A percentile compares a stretch with the other conserved stretches of the same genome.
phyloP scores from a whole-genome alignment of 768 basidiomycete species.

The Mycena maculata region DNA sequence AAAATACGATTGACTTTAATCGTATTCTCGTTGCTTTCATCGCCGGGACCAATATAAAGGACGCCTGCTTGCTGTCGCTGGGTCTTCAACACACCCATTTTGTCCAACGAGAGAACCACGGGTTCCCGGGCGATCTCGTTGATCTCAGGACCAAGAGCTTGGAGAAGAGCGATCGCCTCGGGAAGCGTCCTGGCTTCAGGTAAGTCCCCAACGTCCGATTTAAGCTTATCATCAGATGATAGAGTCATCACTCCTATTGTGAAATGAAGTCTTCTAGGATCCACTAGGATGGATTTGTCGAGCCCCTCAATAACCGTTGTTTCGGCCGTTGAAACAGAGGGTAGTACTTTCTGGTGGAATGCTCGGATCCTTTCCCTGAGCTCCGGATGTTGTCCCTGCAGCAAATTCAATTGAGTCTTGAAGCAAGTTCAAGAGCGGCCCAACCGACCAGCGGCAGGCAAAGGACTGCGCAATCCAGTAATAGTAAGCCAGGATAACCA shows the following conservation, averaged over 20 bases:
- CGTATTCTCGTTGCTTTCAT: conserved; percentile 42
- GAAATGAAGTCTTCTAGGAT: conserved; percentile 71
- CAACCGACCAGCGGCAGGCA: conserved; percentile 22
- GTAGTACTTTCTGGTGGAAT: conserved; percentile 48
- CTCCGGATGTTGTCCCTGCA: conserved; percentile 53
- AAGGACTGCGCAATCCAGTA: conserved; percentile 5
- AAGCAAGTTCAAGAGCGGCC: no score
- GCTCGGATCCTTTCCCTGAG: conserved; percentile 50
- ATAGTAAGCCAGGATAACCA: neutral
- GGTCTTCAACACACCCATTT: conserved; percentile 60
- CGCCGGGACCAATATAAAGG: conserved; percentile 64
- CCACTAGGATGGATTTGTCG: conserved; percentile 69
- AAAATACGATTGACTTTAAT: conserved; percentile 26
- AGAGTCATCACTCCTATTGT: conserved; percentile 83
- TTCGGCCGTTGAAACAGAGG: conserved; percentile 48
- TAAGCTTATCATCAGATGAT: conserved; percentile 11
- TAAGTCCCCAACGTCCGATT: neutral
- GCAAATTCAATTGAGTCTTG: neutral
- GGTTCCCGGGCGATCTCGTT: conserved; percentile 49
- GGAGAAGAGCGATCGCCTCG: conserved; percentile 57
- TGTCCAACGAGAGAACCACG: conserved; percentile 50
- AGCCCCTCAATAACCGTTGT: conserved; percentile 58
- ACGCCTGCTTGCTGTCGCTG: conserved; percentile 59
- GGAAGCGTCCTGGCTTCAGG: conserved; percentile 45
- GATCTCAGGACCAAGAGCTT: conserved; percentile 55